Evolutionary conservation across 129 eudicot genomes (phyloP), one percentile per base, ranked within the genome.

Genomic region (Kitagawia praeruptora): DNA sequence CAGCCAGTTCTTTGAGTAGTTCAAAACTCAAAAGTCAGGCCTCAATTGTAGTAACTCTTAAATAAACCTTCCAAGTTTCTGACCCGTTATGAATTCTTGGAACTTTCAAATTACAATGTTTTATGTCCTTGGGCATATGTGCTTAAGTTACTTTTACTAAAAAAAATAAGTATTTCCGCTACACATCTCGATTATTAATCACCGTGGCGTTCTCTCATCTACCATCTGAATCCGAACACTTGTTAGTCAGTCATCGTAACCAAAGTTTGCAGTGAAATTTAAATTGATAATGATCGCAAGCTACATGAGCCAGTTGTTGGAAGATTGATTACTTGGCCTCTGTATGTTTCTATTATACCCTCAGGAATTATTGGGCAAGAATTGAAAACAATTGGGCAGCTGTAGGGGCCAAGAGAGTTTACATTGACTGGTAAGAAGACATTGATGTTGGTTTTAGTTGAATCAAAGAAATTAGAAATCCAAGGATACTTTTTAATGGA

Each of bases 171-270:
- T 91, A 31, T 19, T 64, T 40, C 75, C 88, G n/a, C 86, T 89
- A 3, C 91, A 89, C 63, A 79, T 89, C n/a, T 91, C 90, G 0
- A 81, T 83, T 61, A 74, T 82, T 12, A 84, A 87, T 83, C 86
- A 87, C 80, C 82, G 88, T 42, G 92, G 96, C 19, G 45, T 81
- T 8, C 84, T 88, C 70, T 88, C 87, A 3, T 90, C 90, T 6
- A 80, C 34, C 0, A 71, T 90, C 41, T 27, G 75, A 83, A 39
- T 88, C 25, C 77, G 42, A 1, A 76, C 79, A 1, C 86, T 88
- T 15, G 77, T 81, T 16, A 84, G 64, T 42, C 40, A 87, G 3
- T 82, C 86, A 0, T 54, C 19, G 11, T 54, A 19, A 54, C 63
- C 63, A 21, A 54, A 54, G 27, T 10, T 54, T 19, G 27, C 10